Base-by-base conservation (phyloP, 495 filamentous ascomycete genomes). In the Neurospora sp. region DNA sequence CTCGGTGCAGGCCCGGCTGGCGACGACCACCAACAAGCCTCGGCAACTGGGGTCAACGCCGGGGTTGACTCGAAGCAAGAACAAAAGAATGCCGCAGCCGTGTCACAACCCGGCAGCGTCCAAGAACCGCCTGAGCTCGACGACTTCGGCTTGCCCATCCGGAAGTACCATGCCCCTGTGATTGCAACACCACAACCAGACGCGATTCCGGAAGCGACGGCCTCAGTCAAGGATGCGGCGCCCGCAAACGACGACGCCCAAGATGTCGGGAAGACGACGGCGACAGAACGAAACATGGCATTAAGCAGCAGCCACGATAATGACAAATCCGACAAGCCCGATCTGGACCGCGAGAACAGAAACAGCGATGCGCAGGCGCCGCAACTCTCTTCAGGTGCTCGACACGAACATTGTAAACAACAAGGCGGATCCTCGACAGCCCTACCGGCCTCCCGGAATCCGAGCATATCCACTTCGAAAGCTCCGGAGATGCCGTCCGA, bases 71-170 rank as follows among this genome's bases (percentile, higher is more conserved):
- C n/a, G 10, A 49, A 11, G 11, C 49, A 60, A 60, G 2, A 23
- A 60, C 49, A 60, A 27, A 27, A 27, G 20, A 60, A 60, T 35
- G 27, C 27, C 14, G 3, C 27, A 9, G 54, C 27, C 27, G 14
- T 66, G 14, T 35, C 27, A 66, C 69, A 54, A 27, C 18, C 74
- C 42, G 27, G 31, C 20, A 49, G 10, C 73, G 79, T 79, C 75
- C 82, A 78, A 75, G 80, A 79, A 75, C 76, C 71, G 71, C 78
- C 78, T 27, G 84, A 89, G 75, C 72, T 83, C 27, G 88, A 90
- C 78, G 87, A 90, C 62, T 90, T 89, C 77, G 87, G 87, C 35
- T 79, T 90, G 70, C 87, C 86, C 54, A 82, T 88, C 40, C 80
- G 77, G 77, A 85, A 85, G 74, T 80, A 80, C 44, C 79, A 73